Evolutionary conservation across 1,139 yeast genomes (phyloP).

Genomic region (Magnusiomyces paraingens): DNA sequence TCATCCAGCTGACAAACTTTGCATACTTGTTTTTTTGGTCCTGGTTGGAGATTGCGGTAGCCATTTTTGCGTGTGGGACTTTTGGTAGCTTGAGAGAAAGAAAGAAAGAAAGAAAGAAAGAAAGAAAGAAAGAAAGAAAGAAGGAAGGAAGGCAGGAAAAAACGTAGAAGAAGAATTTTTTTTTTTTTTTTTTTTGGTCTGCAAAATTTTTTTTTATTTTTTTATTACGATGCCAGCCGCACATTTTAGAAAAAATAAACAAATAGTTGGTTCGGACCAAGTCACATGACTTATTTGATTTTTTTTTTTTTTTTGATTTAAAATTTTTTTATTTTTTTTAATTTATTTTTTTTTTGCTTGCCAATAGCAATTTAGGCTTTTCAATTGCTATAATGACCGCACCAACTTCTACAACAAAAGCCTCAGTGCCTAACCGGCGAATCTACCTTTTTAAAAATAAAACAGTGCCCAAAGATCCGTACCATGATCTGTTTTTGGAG

Average conservation of each 20-base stretch:
- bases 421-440: constrained; percentile 8
- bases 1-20: constrained; percentile 28
- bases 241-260: background rate
- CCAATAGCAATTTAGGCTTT: constrained; percentile 4
- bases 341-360: background rate
- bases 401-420: constrained; percentile 9
- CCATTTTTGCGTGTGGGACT: background rate
- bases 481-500: constrained; percentile 39
- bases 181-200: too few relatives aligned
- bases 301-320: too few relatives aligned
- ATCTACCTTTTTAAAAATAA: constrained; percentile 55
- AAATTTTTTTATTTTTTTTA: background rate
- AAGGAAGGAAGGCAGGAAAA: background rate
- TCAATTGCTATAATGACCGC: background rate
- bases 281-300: background rate
- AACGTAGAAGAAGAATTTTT: background rate
- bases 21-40: constrained; percentile 16
- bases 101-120: background rate
- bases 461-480: constrained; percentile 61
- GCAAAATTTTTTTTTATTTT: background rate
- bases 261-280: background rate
- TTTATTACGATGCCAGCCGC: background rate
- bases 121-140: background rate
- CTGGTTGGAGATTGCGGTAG: background rate
- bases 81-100: background rate